Base-by-base conservation (phyloP, 768 basidiomycete genomes). In the Tricholoma bakamatsutake region DNA sequence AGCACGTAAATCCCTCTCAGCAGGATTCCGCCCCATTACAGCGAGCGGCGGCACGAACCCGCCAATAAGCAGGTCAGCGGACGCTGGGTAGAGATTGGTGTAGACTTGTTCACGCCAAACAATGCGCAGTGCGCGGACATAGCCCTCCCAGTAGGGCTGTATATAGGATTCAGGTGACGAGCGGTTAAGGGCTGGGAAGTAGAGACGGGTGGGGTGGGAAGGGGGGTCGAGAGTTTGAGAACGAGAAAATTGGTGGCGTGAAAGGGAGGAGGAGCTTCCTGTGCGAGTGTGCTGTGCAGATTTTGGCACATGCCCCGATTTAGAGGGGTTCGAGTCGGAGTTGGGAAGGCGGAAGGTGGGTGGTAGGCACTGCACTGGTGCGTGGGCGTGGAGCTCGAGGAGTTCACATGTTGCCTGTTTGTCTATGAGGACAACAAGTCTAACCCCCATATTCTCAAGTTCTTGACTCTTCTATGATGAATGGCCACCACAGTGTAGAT, bases 61-160 rank as follows among this genome's bases (percentile, higher is more conserved):
- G 49, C 62, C 18, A 57, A 54, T 2, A 49, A 27, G 15, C 59
- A 62, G 11, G 62, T 48, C 28, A 4, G 15, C 58, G 33, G 53
- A 59, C 45, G 48, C 55, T 3, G 62, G 50, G 13, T 60, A 7
- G 45, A 46, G 45, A 10, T 9, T 17, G 28, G 27, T 4, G 12
- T 15, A 4, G 15, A 18, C 34, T 18, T 60, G 59, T 4, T 61
- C 63, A 10, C 62, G 65, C 62, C 70, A 73, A 3, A 78, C 67
- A 13, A 79, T 71, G 7, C 81, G 74, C n/a, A 87, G 67, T 0
- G 78, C 75, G 28, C 73, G 74, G 10, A 81, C 80, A 59, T 70
- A 75, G 11, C 79, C 77, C 48, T 83, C 80, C 63, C 83, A 84
- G 68, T 82, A 86, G 0, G 84, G 85, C 31, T 75, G 71, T 28